Conservation (phyloP, 2,329 filamentous ascomycete species). For the Colletotrichum agaves region DNA sequence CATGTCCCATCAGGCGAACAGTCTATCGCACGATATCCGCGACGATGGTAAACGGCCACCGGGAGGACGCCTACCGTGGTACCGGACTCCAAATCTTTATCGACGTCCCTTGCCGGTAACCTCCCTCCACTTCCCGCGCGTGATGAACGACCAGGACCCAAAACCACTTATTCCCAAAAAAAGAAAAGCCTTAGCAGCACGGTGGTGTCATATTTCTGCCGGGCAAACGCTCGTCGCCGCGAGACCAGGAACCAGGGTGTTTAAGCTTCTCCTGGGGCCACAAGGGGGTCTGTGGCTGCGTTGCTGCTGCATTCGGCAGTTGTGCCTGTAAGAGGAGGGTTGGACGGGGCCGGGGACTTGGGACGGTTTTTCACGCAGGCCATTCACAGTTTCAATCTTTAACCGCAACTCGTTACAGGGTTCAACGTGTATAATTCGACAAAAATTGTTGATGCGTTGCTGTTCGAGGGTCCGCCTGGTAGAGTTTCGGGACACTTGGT, state of each 20-base stretch:
- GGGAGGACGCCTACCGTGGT: neutral
- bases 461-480: neutral
- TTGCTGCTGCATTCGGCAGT: conserved; percentile 17
- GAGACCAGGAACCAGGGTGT: conserved; percentile 4
- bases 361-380: neutral
- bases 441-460: conserved; percentile 1
- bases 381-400: neutral
- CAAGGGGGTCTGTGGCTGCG: neutral
- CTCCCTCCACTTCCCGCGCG: conserved; percentile 16
- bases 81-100: neutral
- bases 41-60: neutral
- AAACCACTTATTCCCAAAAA: neutral
- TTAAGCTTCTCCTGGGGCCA: conserved; percentile 10
- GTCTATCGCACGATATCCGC: neutral
- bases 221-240: conserved; percentile 30
- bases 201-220: conserved; percentile 27
- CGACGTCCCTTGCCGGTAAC: neutral
- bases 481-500: neutral
- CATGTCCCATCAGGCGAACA: conserved; percentile 19
- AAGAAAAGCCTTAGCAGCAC: neutral
- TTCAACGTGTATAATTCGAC: neutral
- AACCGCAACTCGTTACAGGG: neutral
- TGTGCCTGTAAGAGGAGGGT: conserved; percentile 6
- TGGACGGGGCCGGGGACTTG: neutral
- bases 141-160: neutral